Evolutionary conservation across 2,329 filamentous ascomycete species (phyloP).

Genomic region (Fusarium mundagurra): DNA sequence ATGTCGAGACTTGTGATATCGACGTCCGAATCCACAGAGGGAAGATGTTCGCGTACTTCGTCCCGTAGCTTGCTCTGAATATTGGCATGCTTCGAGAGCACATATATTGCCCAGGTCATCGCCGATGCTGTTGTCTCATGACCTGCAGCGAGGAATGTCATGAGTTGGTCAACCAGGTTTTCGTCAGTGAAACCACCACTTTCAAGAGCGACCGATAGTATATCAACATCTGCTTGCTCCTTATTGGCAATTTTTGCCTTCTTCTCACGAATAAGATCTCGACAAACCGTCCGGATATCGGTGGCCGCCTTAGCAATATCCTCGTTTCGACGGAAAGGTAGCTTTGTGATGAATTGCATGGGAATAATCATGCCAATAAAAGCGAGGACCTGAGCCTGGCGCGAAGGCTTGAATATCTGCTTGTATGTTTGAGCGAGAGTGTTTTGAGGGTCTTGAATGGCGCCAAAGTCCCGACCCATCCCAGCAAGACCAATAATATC

Average conservation of each 20-base stretch:
- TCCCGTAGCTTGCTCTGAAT: conserved; percentile 73
- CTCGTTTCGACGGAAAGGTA: conserved; percentile 79
- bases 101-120: conserved; percentile 79
- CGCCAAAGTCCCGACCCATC: conserved; percentile 75
- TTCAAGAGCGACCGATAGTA: conserved; percentile 81
- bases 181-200: conserved; percentile 81
- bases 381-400: conserved; percentile 63
- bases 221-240: conserved; percentile 70
- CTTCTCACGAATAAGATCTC: conserved; percentile 76
- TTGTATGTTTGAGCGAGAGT: conserved; percentile 68
- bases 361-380: conserved; percentile 72
- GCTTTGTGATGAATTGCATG: conserved; percentile 63
- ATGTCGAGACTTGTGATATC: conserved; percentile 61
- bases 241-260: conserved; percentile 61
- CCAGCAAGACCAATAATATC: conserved; percentile 81
- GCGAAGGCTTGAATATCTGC: conserved; percentile 62
- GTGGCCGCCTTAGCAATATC: conserved; percentile 65
- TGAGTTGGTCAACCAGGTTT: conserved; percentile 85
- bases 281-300: conserved; percentile 72
- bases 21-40: conserved; percentile 53
- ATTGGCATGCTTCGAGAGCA: conserved; percentile 72
- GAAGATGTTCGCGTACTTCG: conserved; percentile 72
- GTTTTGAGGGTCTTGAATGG: conserved; percentile 69
- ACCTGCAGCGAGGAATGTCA: conserved; percentile 87
- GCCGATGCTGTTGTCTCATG: conserved; percentile 83